A percentile compares a stretch with the other conserved stretches of the same genome.
Conservation (phyloP, 139 green algal genomes). For the Zygnema circumcarinatum region DNA sequence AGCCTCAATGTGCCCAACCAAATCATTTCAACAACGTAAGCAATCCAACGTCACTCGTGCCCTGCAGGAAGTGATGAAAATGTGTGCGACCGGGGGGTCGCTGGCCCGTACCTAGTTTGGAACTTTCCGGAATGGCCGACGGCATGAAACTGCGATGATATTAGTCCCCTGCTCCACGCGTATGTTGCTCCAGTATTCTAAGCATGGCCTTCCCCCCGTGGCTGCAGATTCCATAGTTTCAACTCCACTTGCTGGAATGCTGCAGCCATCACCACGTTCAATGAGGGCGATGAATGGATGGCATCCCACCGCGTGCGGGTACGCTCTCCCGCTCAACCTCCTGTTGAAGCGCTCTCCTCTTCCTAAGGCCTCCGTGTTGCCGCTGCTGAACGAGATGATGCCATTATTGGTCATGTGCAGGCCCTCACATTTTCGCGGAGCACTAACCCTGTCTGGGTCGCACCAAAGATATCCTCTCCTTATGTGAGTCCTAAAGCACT, state of each 20-base stretch:
- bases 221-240: too few species aligned
- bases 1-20: background rate
- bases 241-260: background rate
- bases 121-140: too few species aligned
- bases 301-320: background rate
- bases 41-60: background rate
- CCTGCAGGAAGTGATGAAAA: background rate
- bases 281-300: background rate
- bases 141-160: too few species aligned
- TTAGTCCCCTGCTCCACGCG: too few species aligned
- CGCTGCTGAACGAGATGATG: background rate
- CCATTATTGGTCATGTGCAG: background rate
- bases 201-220: too few species aligned
- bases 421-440: background rate
- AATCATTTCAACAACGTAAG: background rate
- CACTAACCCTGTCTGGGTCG: background rate
- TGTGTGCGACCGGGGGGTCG: slow-evolving; percentile 4
- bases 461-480: background rate
- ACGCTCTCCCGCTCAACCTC: too few species aligned
- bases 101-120: slow-evolving; percentile 32
- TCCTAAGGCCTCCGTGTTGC: too few species aligned
- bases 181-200: too few species aligned
- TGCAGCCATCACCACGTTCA: background rate
- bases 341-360: too few species aligned
- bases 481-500: background rate